Base-by-base conservation (phyloP, 1,284 basidiomycete species). In the Apiotrichum veenhuisii region DNA sequence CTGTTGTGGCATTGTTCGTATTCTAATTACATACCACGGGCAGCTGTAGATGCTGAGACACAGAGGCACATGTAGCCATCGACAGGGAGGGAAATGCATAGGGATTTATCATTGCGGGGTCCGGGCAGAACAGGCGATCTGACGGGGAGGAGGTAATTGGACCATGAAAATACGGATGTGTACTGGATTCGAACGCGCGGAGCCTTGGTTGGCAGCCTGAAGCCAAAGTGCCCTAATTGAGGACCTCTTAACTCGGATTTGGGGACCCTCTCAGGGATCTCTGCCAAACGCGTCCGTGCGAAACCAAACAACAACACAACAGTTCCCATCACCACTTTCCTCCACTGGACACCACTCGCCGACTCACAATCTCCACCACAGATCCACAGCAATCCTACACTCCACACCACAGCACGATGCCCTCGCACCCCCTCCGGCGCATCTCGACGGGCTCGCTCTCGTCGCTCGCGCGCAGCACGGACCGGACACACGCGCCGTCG, bases 401-500 rank as follows among this genome's bases (percentile, higher is more conserved):
- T 36, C 33, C n/a, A 17, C 20, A n/a, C 30, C 26, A 34, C 33
- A 20, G 10, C 34, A 45, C 48, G 3, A 43, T 38, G 44, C 65
- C 63, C 1, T 64, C 70, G 15, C 75, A 77, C 51, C 93, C 93
- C 5, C 84, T 97, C 20, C 84, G 88, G 42, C 86, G 93, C 55
- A 84, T 96, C 61, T 95, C 92, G 0, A 90, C 94, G 63, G 90
- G 91, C 50, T 95, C 92, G 1, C 84, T 96, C 22, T 88, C 89
- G 54, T 85, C 86, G 5, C 82, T 92, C 50, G 90, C 89, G 10
- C 85, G 86, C 33, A 89, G 88, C 0, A 81, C 82, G 14, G 83
- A 74, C 47, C 58, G 65, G 20, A 82, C 84, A 41, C 82, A 88
- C 71, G 87, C 89, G 0, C 86, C 88, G 0, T 86, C 90, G 62